Conservation (phyloP, 164 flowering plant species). For the Magnolia officinalis region DNA sequence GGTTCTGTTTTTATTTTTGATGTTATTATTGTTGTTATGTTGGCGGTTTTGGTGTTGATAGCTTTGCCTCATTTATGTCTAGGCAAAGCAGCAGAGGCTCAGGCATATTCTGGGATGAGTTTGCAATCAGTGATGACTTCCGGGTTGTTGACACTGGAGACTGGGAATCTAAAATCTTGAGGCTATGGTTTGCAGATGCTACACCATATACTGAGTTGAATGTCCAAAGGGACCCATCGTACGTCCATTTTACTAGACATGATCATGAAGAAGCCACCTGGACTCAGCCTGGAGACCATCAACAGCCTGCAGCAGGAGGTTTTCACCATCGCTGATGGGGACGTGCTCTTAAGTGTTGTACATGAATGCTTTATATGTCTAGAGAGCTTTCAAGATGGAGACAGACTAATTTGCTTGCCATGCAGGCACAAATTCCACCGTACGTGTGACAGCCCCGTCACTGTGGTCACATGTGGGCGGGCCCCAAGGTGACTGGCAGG, state of each 20-base stretch:
- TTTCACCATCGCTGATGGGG: conserved; percentile 24
- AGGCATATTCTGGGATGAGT: conserved; percentile 19
- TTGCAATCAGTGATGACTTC: conserved; percentile 29
- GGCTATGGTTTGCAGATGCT: conserved; percentile 19
- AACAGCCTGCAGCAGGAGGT: conserved; percentile 35
- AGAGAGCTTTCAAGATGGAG: conserved; percentile 59
- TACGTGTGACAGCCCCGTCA: no score
- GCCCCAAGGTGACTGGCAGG: no score
- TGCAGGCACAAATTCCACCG: conserved; percentile 73
- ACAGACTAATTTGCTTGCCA: conserved; percentile 45
- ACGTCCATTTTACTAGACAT: conserved; percentile 9
- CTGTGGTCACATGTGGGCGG: no score
- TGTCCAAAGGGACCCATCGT: conserved; percentile 15
- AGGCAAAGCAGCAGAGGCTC: conserved; percentile 39
- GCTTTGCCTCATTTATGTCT: background rate
- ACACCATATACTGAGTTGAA: conserved; percentile 13
- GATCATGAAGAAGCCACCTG: conserved; percentile 52
- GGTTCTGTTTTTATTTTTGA: background rate
- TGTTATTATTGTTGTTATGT: background rate
- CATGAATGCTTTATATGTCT: conserved; percentile 37
- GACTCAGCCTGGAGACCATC: conserved; percentile 50
- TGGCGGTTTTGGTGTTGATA: background rate
- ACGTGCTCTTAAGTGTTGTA: background rate
- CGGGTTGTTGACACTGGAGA: conserved; percentile 38
- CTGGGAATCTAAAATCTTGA: conserved; percentile 43